Evolutionary conservation across 2,329 filamentous ascomycete genomes (phyloP).

Genomic region (Alternaria sp.): DNA sequence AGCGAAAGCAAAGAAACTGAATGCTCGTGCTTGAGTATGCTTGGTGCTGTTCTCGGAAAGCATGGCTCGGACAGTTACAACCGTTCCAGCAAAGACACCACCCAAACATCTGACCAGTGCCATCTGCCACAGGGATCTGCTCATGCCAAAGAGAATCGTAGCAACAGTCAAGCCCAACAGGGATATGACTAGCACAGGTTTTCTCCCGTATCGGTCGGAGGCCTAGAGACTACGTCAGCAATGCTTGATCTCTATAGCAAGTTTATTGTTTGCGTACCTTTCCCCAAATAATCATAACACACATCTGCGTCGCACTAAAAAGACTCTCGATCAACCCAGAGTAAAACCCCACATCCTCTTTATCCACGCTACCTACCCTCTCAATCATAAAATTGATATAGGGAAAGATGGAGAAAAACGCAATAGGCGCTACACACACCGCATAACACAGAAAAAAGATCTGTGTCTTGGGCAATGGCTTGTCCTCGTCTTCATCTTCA

Average conservation of each 20-base stretch:
- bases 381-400: constrained; percentile 82
- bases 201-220: constrained; percentile 74
- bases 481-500: constrained; percentile 34
- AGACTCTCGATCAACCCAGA: constrained; percentile 74
- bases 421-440: constrained; percentile 75
- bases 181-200: constrained; percentile 74
- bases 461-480: constrained; percentile 58
- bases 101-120: constrained; percentile 74
- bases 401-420: constrained; percentile 85
- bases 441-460: constrained; percentile 77
- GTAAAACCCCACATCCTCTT: constrained; percentile 80
- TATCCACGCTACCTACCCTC: constrained; percentile 67
- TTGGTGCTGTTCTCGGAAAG: constrained; percentile 75
- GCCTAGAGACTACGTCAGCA: constrained; percentile 45
- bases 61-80: constrained; percentile 80
- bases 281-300: constrained; percentile 78
- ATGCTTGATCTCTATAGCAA: neutral
- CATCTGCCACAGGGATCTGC: constrained; percentile 75
- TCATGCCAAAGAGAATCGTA: constrained; percentile 73
- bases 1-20: constrained; percentile 78
- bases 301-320: constrained; percentile 78
- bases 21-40: constrained; percentile 74
- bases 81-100: constrained; percentile 76
- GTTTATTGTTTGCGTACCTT: constrained; percentile 25
- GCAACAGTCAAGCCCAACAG: constrained; percentile 69